These are phyloP conservation scores for Ascochyta lentis DNA, from an alignment of 2,329 filamentous ascomycete genomes.

Conservation along the genomic window DNA sequence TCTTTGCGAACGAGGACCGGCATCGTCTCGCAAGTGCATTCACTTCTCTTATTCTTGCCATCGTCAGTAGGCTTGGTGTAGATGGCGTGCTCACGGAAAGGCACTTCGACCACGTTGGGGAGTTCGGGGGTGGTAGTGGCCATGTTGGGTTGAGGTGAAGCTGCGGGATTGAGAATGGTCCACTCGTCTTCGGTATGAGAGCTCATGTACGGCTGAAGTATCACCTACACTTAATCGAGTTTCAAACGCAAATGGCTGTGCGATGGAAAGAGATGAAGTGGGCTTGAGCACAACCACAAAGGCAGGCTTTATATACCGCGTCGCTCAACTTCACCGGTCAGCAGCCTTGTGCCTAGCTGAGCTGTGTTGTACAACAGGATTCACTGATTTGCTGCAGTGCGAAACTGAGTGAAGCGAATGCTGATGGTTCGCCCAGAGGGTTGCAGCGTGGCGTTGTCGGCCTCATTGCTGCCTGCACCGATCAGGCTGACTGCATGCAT, in stretches of 20 bases:
- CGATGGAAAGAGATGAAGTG: not conserved
- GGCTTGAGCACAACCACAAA: not conserved
- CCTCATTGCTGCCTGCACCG: slow-evolving; percentile 10
- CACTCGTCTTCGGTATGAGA: slow-evolving; percentile 27
- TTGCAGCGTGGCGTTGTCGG: slow-evolving; percentile 9
- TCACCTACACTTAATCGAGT: not conserved
- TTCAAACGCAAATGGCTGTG: not conserved
- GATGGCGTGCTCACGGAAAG: not conserved
- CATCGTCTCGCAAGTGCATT: slow-evolving; percentile 9
- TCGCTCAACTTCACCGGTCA: not conserved
- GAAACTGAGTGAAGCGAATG: slow-evolving; percentile 6
- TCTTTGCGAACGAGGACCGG: slow-evolving; percentile 17
- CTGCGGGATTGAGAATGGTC: slow-evolving; percentile 22
- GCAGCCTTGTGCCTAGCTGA: slow-evolving; percentile 1
- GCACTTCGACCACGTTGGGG: not conserved
- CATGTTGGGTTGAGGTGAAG: slow-evolving; percentile 3
- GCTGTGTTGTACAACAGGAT: not conserved
- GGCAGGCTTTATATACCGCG: slow-evolving; percentile 1
- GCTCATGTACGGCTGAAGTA: slow-evolving; percentile 23
- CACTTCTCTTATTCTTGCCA: slow-evolving; percentile 1
- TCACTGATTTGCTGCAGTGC: not conserved
- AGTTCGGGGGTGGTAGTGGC: slow-evolving; percentile 22
- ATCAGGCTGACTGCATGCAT: slow-evolving; percentile 3
- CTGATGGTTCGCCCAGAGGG: slow-evolving; percentile 4
- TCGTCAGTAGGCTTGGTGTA: not conserved